Evolutionary conservation across 352 stramenopile genomes (phyloP), one percentile per base, ranked within the genome.

Genomic region (Phytophthora citrophthora): DNA sequence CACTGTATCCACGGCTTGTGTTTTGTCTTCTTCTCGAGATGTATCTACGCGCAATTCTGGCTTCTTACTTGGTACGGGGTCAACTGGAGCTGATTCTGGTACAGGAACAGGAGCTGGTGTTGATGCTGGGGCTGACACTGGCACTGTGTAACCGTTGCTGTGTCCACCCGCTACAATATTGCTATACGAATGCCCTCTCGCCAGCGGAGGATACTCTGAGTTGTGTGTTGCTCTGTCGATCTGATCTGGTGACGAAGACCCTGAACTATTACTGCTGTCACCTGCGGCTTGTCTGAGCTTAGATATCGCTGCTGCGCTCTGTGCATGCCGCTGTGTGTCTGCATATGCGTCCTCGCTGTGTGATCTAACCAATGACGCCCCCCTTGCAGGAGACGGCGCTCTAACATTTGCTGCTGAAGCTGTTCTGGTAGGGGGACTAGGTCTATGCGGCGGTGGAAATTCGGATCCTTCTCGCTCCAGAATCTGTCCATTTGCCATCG

Each of bases 271-370:
- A 45, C 38, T 67, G 54, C 34, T 71, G 40, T 68, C 48, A 11
- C 41, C 54, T 61, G 61, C 49, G 32, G 55, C 59, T 64, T 86
- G 79, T 58, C 75, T 74, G 40, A 90, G 68, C 59, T 88, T 91
- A 45, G 83, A 76, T 48, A 93, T 87, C 47, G 82, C 82, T 2
- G 84, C 84, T 27, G 80, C 84, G 60, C 84, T 93, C 61, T 93
- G 84, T 64, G 81, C 81, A 71, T 93, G 84, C 52, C 81, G 70
- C 31, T 93, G 79, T 39, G 72, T 58, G 60, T 90, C 77, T 40
- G 61, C 58, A 40, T 70, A 65, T 18, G 54, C 53, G 24, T 73
- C 64, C 39, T 70, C 57, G 50, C 52, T 75, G 52, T 74, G 55
- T 75, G 54, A 64, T 68, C 64, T 64, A 40, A 55, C 43, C 53